Base-by-base conservation (phyloP, 768 basidiomycete species). In the Boletus huronensis region DNA sequence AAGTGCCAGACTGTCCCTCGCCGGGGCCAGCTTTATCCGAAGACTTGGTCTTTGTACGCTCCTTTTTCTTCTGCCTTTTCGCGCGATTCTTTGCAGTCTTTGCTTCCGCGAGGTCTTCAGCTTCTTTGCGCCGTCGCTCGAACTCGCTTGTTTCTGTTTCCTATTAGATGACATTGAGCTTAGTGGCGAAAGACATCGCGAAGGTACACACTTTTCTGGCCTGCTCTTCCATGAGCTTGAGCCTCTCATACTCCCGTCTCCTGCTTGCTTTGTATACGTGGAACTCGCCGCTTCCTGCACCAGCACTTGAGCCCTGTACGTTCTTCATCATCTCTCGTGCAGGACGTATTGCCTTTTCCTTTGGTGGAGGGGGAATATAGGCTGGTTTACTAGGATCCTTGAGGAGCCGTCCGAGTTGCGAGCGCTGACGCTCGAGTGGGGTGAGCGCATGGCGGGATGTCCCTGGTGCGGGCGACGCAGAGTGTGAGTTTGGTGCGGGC, bases 321-420 rank as follows among this genome's bases (percentile, higher is more conserved):
- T 98, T 98, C 80, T 97, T 98, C 91, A 99, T 98, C 91, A 93
- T 93, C 70, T 93, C 97, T 46, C 91, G 79, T 9, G 95, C 79
- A 1, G 94, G 77, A 19, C 93, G 78, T 29, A 98, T 77, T 0
- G 78, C 79, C 75, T 91, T 94, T 58, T 90, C 88, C 70, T 90
- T 89, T 6, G 88, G 87, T 1, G 89, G 77, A n/a, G 80, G 64
- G 2, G 95, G 93, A 10, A 98, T 74, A 65, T 82, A 82, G 1
- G 86, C 90, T 1, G 86, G 84, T 68, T 93, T 95, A 7, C 80
- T 69, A 1, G 97, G 97, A 63, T 98, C 90, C 68, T 89, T 91
- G 58, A 98, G 83, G 32, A 99, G 83, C 60, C 82, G 88, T 23
- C 91, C 90, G 26, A 99, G 85, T 69, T 97, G 88, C 3, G 71